Percentiles rank a stretch among this genome's conserved stretches.
Conservation (phyloP, 495 filamentous ascomycete genomes). For the Aspergillus sclerotioniger region DNA sequence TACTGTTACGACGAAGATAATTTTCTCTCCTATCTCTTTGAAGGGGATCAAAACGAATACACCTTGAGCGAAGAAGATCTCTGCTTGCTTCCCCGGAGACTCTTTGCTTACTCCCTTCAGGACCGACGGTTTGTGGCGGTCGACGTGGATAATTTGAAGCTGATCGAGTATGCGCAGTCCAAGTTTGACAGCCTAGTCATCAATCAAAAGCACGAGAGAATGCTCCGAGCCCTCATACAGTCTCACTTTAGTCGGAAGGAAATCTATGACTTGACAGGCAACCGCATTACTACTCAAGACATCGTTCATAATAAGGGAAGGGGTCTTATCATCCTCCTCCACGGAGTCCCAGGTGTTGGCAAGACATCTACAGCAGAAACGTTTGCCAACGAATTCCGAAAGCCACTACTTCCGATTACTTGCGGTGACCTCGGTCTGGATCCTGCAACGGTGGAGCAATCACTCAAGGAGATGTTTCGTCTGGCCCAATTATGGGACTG, state of each 20-base stretch:
- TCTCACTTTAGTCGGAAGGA: conserved; percentile 11
- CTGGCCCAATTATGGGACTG: no score
- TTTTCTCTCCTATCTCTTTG: not conserved
- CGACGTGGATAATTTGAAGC: conserved; percentile 3
- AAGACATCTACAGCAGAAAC: no score
- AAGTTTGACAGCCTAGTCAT: conserved; percentile 3
- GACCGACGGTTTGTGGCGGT: conserved; percentile 13
- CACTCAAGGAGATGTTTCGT: no score
- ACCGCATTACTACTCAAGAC: no score
- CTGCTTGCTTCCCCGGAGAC: conserved; percentile 5
- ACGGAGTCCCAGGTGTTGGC: no score
- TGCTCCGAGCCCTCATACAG: conserved; percentile 9
- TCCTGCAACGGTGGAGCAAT: no score
- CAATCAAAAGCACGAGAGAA: conserved; percentile 6
- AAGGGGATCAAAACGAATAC: not conserved
- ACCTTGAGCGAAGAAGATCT: not conserved
- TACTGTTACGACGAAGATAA: not conserved
- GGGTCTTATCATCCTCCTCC: no score
- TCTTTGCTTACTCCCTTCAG: conserved; percentile 10
- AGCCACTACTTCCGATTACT: no score
- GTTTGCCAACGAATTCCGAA: no score
- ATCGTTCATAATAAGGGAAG: no score
- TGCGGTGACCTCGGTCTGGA: no score
- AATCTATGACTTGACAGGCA: conserved; percentile 29
- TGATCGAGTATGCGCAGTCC: conserved; percentile 4